Base-by-base conservation (phyloP, 306 rosid species). In the Trifolium subterraneum region DNA sequence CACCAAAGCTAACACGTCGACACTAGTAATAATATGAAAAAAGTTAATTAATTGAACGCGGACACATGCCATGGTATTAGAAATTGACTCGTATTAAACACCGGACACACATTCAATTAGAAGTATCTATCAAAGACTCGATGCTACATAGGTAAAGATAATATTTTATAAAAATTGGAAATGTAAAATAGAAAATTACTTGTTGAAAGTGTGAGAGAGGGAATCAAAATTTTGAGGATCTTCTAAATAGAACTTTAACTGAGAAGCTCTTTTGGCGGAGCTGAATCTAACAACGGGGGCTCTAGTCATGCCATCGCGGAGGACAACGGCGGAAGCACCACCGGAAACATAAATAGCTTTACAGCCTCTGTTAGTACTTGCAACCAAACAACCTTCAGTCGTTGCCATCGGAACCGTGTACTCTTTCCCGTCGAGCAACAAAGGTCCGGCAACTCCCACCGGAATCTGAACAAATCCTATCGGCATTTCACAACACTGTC, bases 401-500 rank as follows among this genome's bases (percentile, higher is more conserved):
- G 98, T 93, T 11, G 97, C 98, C 98, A 93, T 91, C 0, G 98
- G 97, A 0, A 93, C 85, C 0, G 96, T 84, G 67, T 74, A 91
- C 79, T 91, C 94, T 2, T 55, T 73, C 7, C 94, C 97, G 45
- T 93, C 93, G 0, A 93, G 84, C 56, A 87, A 71, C 65, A 93
- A 71, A 0, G 98, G 98, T 0, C 98, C 98, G 0, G 94, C 97
- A 14, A 93, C 87, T 7, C 98, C 98, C 14, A 93, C 97, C 4
- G 98, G 98, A 70, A 93, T 84, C 74, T 90, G 97, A 2, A 93
- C 64, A 23, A 79, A 91, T 1, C 98, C 98, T 2, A 93, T 64
- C 12, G 98, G 98, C 97, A 91, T 89, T 72, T 93, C 98, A 10
- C 97, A 93, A 82, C 98, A 93, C 89, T 93, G 97, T 0, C 97